Evolutionary conservation across 2,329 filamentous ascomycete genomes (phyloP), one percentile per base, ranked within the genome.

Genomic region (Colletotrichum aenigma): DNA sequence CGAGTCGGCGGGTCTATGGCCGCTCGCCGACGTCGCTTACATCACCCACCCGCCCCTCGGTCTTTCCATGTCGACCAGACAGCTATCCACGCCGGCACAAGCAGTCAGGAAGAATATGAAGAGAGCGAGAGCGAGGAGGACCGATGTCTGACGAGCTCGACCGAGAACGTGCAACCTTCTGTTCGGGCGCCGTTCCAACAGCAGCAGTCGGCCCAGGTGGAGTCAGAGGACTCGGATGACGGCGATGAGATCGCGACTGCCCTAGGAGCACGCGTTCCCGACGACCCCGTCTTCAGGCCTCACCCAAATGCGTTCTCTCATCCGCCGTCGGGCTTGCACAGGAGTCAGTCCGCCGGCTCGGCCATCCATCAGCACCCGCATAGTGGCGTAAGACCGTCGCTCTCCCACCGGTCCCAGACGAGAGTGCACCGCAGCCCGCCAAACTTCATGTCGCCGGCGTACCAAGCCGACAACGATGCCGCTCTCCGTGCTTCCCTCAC

Each of bases 251-350:
- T 95, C 79, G 92, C 92, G 4, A 98, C 96, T 1, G 95, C 96
- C 1, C 89, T 98, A 69, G 96, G 95, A 58, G 43, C 16, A 21
- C 84, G 85, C 64, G 86, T 85, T 18, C 88, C 90, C 10, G 89
- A 91, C 76, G 84, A 86, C 48, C 84, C 87, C 6, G 83, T 85
- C 56, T 98, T 98, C 83, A 94, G 93, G 26, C 96, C 96, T 12
- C 95, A 98, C 81, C 96, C 96, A 8, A 98, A 98, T 81, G 95
- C 94, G 48, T 98, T 98, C 83, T 94, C 95, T 0, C 96, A 98
- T 81, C 95, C 95, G 4, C 94, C 94, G 2, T 87, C 88, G 16
- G 83, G 88, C 78, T 78, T 87, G 12, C 86, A 89, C 60, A 85
- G 89, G 61, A 85, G 86, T 74, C 87, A 90, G 78, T 90, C 90